Evolutionary conservation across 108 stramenopile genomes (phyloP), one percentile per base, ranked within the genome.

Genomic region (Pseudonitzschia pungens): DNA sequence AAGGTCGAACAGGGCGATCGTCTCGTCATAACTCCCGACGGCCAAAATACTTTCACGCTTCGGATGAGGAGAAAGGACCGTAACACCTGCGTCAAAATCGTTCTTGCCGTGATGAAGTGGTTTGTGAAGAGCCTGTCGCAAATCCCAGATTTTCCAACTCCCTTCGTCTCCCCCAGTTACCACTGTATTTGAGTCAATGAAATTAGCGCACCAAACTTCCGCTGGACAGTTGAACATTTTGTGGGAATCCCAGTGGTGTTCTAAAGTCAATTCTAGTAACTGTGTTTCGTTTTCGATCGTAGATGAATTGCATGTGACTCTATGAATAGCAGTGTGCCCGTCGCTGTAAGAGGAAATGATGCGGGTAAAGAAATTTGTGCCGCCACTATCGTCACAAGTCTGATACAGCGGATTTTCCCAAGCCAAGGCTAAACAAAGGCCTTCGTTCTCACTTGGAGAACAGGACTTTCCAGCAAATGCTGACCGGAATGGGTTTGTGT

Each of bases 271-370:
- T 18, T 64, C 76, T 14, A 63, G 28, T 4, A 31, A 44, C 3
- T 54, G 73, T 83, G 68, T 44, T 67, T 55, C 27, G 42, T 24
- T 22, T 4, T 55, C 48, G 6, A 41, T 36, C 31, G 36, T 41
- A 41, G 31, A 14, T 31, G 60, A 16, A 56, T 52, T 22, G 33
- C 45, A 18, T 5, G 53, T 28, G 24, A 77, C 73, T 45, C 75
- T 68, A 50, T 90, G 87, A 72, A 92, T 59, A 40, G 89, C 84
- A 42, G 87, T 66, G 21, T 69, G 70, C 45, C 91, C 91, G 71
- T 90, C 74, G 27, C 89, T 91, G 75, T 91, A 95, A 15, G 91
- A 88, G 22, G 94, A 95, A n/a, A 92, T 80, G 45, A 92, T 81
- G 33, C 63, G 26, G 21, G 79, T 42, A 62, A 6, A 1, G 4